Percentiles rank a stretch among this genome's conserved stretches.
These are phyloP conservation scores for Plasmodium chabaudi DNA, from an alignment of 169 alveolate genomes.

Conservation along the genomic window DNA sequence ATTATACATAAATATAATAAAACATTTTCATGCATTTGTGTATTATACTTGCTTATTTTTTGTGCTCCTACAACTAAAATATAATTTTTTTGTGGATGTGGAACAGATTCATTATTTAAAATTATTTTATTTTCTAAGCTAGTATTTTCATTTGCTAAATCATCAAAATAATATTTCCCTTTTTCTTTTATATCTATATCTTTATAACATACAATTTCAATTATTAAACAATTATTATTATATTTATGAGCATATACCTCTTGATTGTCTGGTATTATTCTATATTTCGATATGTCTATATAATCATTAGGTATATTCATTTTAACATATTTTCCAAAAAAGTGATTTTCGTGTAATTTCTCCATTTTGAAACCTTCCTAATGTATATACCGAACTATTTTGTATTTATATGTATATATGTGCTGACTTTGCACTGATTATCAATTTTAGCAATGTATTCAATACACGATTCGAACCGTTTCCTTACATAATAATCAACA, in stretches of 20 bases:
- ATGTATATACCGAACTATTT: neutral
- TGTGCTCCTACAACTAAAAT: conserved; percentile 52
- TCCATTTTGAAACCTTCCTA: conserved; percentile 12
- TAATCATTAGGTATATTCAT: conserved; percentile 58
- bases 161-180: conserved; percentile 64
- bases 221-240: conserved; percentile 45
- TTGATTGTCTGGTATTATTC: conserved; percentile 73
- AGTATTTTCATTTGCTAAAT: conserved; percentile 58
- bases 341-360: conserved; percentile 27
- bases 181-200: conserved; percentile 38
- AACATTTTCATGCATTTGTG: conserved; percentile 14
- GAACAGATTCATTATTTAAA: conserved; percentile 8
- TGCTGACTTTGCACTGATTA: too few species aligned
- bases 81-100: conserved; percentile 47
- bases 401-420: neutral
- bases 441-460: too few species aligned
- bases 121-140: conserved; percentile 62
- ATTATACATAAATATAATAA: conserved; percentile 41
- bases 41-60: conserved; percentile 42
- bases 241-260: conserved; percentile 69
- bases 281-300: conserved; percentile 28
- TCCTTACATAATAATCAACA: too few species aligned
- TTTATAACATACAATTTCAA: conserved; percentile 41
- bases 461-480: too few species aligned
- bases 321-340: conserved; percentile 36